Evolutionary conservation across 331 rosid genomes (phyloP), one percentile per base, ranked within the genome.

Genomic region (Acacia pycnantha): DNA sequence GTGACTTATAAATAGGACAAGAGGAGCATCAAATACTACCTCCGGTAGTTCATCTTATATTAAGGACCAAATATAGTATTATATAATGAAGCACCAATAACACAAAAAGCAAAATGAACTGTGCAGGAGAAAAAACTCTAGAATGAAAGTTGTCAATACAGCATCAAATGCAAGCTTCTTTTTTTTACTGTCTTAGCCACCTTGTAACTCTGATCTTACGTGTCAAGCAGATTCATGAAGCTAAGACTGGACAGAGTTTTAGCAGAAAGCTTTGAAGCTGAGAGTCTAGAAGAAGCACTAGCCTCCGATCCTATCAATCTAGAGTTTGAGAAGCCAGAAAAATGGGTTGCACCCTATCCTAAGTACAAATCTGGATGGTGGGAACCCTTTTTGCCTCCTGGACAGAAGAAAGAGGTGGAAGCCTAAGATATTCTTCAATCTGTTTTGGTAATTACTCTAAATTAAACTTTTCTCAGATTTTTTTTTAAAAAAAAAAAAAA

Each of bases 171-270:
- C 46, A 68, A 58, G 73, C 6, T 73, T 82, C 40, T 13, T 46
- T 11, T 73, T 80, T 37, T 27, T 73, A 40, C 46, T 86, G 43
- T 74, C 82, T 79, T 33, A 51, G 14, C 11, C 74, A 74, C 72
- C 15, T 74, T 64, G 3, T 77, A 80, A 75, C 82, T 58, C 59
- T 24, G 50, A 14, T 76, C 37, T 29, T 58, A 31, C 58, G 50
- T 54, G 33, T 81, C 76, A 73, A 74, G 70, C 94, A 96, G 99
- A 86, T 96, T 91, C 86, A 96, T 96, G 99, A 96, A 94, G 90
- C 87, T 96, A 80, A 91, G 99, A 90, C 89, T 96, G 87, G 99
- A 96, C 87, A 88, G 99, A 84, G 99, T 96, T 71, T 88, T 96
- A 73, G 66, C 89, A 13, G 97, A 87, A 76, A 92, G 92, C 79